These are phyloP conservation scores for Sanghuangporus weigelae DNA, from an alignment of 1,284 basidiomycete species.

Conservation along the genomic window DNA sequence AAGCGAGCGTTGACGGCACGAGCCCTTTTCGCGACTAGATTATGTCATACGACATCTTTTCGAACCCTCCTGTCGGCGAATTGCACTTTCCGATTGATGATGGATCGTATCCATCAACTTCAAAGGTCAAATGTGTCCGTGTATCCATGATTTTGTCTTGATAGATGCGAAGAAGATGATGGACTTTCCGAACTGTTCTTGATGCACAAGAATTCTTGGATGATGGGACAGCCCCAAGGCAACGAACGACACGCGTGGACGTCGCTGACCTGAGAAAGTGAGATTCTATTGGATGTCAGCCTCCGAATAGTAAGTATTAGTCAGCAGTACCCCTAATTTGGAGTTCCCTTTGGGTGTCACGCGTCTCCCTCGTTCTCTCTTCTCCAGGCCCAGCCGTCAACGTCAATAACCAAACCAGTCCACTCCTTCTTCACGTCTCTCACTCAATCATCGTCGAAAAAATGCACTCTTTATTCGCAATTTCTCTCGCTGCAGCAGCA, in stretches of 20 bases:
- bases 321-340: not conserved
- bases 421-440: slow-evolving; percentile 10
- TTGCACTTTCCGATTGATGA: too few relatives aligned
- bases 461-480: slow-evolving; percentile 45
- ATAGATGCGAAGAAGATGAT: too few relatives aligned
- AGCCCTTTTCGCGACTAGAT: not conserved
- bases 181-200: too few relatives aligned
- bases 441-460: slow-evolving; percentile 25
- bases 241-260: not conserved
- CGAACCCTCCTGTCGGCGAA: too few relatives aligned
- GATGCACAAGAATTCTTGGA: too few relatives aligned
- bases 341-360: too few relatives aligned
- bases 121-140: too few relatives aligned
- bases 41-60: not conserved
- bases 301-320: not conserved
- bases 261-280: not conserved
- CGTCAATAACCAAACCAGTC: slow-evolving; percentile 15
- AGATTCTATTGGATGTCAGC: not conserved
- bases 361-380: not conserved
- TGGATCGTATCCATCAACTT: too few relatives aligned
- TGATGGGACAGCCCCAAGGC: not conserved
- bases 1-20: not conserved
- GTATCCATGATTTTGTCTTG: too few relatives aligned
- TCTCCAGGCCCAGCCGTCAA: not conserved
- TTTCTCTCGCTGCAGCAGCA: slow-evolving; percentile 41